Evolutionary conservation across 2,329 filamentous ascomycete genomes (phyloP).

Genomic region (Colletotrichum euphorbiae): DNA sequence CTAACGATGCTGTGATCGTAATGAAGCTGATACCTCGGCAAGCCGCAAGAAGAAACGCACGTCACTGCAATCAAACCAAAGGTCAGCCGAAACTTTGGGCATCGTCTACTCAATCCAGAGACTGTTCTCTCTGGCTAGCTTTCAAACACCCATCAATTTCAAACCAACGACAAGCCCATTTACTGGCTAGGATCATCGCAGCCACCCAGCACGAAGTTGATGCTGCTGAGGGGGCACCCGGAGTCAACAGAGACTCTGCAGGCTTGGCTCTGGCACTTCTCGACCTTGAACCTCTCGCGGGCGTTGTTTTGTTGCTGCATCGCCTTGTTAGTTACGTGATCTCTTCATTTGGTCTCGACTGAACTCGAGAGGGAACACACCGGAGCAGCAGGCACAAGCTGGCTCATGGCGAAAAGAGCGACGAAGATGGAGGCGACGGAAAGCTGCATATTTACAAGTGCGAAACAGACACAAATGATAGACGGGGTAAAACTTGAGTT

Average conservation of each 20-base stretch:
- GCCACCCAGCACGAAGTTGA: conserved; percentile 23
- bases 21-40: no score
- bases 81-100: no score
- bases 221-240: conserved; percentile 12
- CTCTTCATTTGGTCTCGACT: not conserved
- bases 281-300: conserved; percentile 19
- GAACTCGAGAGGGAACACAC: not conserved
- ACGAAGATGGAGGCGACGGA: conserved; percentile 5
- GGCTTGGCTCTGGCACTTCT: conserved; percentile 27
- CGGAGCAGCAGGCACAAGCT: not conserved
- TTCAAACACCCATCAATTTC: not conserved
- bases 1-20: no score
- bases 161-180: not conserved
- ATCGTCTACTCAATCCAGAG: not conserved
- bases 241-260: conserved; percentile 19
- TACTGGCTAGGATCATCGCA: conserved; percentile 24
- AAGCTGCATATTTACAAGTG: conserved; percentile 2
- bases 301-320: conserved; percentile 3
- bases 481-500: not conserved
- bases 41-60: no score
- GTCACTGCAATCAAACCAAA: no score
- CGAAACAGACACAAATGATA: not conserved
- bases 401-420: conserved; percentile 4
- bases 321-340: not conserved
- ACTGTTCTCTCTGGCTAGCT: not conserved